Evolutionary conservation across 2,329 filamentous ascomycete genomes (phyloP).

Genomic region (Magnaporthiopsis poae): DNA sequence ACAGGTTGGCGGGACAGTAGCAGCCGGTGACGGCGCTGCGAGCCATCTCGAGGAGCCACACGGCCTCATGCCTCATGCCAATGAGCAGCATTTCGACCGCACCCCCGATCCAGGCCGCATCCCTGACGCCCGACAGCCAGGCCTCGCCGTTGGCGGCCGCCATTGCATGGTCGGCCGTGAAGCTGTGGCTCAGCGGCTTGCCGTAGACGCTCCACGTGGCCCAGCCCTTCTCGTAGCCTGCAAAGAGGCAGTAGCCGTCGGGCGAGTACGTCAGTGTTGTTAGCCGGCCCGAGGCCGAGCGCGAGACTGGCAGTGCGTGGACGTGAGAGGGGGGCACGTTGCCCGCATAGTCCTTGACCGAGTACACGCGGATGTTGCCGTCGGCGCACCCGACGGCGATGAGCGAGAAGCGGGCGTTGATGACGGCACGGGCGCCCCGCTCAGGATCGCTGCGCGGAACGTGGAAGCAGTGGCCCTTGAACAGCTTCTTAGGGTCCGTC

Average conservation of each 20-base stretch:
- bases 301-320: conserved; percentile 60
- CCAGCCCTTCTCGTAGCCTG: conserved; percentile 87
- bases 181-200: conserved; percentile 77
- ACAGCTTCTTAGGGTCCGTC: conserved; percentile 56
- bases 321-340: conserved; percentile 83
- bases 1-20: conserved; percentile 83
- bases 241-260: conserved; percentile 92
- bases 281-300: conserved; percentile 56
- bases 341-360: conserved; percentile 81
- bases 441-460: conserved; percentile 50
- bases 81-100: conserved; percentile 77
- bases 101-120: conserved; percentile 77
- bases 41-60: conserved; percentile 87
- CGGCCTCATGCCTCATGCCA: conserved; percentile 58
- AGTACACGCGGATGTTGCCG: conserved; percentile 79
- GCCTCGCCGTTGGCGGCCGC: conserved; percentile 61
- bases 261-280: conserved; percentile 78
- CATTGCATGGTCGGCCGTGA: conserved; percentile 56
- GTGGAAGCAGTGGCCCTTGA: conserved; percentile 88
- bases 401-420: conserved; percentile 91
- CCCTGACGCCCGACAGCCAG: conserved; percentile 71
- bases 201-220: conserved; percentile 96
- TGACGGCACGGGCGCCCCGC: conserved; percentile 62
- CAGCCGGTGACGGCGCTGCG: conserved; percentile 87
- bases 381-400: conserved; percentile 76